phyloP scores from a whole-genome alignment of 2,329 filamentous ascomycete species.

The Neopestalotiopsis clavispora region DNA sequence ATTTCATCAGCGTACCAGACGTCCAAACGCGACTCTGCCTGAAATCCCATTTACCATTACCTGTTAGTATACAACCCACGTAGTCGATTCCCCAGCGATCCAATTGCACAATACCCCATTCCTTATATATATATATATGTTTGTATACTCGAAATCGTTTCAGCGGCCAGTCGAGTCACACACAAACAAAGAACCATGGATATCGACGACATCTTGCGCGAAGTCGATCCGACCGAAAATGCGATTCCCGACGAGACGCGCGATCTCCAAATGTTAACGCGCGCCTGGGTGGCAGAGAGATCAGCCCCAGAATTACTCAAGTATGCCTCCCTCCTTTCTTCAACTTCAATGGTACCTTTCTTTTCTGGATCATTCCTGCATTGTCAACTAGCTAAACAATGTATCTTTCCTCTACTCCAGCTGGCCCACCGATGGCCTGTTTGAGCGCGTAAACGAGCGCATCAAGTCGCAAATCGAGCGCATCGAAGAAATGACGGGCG shows the following conservation, averaged over 20 bases:
- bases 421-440: slow-evolving; percentile 72
- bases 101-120: too few relatives aligned
- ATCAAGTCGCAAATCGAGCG: slow-evolving; percentile 73
- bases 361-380: neutral
- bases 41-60: neutral
- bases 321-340: slow-evolving; percentile 49
- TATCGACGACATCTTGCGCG: slow-evolving; percentile 79
- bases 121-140: too few relatives aligned
- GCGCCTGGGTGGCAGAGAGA: slow-evolving; percentile 91
- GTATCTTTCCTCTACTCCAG: slow-evolving; percentile 38
- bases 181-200: slow-evolving; percentile 57
- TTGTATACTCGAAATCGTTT: too few relatives aligned
- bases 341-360: slow-evolving; percentile 2
- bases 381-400: neutral
- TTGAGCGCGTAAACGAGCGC: slow-evolving; percentile 80
- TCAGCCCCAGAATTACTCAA: slow-evolving; percentile 86
- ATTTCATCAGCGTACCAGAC: neutral
- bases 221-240: slow-evolving; percentile 67
- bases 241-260: slow-evolving; percentile 63
- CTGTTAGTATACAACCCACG: too few relatives aligned
- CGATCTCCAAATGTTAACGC: slow-evolving; percentile 87
- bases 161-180: too few relatives aligned
- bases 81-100: too few relatives aligned
- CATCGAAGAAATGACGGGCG: slow-evolving; percentile 78
- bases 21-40: neutral